Conservation (phyloP, 805 yeast species). For the Pichia phayaonensis region DNA sequence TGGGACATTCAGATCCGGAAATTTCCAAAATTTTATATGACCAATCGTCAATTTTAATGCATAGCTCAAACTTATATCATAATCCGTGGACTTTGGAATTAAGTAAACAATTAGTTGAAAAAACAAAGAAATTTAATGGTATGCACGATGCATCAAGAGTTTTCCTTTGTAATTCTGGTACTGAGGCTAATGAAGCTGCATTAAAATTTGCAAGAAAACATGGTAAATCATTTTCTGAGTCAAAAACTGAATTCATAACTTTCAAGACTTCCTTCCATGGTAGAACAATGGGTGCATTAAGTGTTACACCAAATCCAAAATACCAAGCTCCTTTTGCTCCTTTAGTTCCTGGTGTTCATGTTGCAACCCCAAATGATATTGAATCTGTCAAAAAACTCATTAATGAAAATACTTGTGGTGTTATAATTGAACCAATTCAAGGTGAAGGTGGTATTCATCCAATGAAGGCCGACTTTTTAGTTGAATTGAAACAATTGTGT, state of each 20-base stretch:
- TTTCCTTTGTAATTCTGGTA: slow-evolving; percentile 50
- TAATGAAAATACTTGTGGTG: slow-evolving; percentile 71
- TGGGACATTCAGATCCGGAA: slow-evolving; percentile 80
- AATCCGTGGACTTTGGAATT: slow-evolving; percentile 80
- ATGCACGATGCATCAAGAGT: slow-evolving; percentile 76
- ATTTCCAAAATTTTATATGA: slow-evolving; percentile 63
- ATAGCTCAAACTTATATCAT: slow-evolving; percentile 78
- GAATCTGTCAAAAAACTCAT: slow-evolving; percentile 50
- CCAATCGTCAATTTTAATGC: slow-evolving; percentile 69
- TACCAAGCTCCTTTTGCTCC: slow-evolving; percentile 91
- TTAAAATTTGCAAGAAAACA: slow-evolving; percentile 65
- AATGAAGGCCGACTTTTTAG: slow-evolving; percentile 55
- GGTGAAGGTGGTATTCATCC: slow-evolving; percentile 95
- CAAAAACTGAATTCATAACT: slow-evolving; percentile 73
- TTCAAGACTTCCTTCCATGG: slow-evolving; percentile 92
- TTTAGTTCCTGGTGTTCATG: slow-evolving; percentile 78
- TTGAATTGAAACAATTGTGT: slow-evolving; percentile 60
- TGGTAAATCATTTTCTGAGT: slow-evolving; percentile 49
- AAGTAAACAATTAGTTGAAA: slow-evolving; percentile 59
- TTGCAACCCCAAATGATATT: slow-evolving; percentile 56
- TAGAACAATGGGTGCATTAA: slow-evolving; percentile 85
- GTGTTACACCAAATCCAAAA: slow-evolving; percentile 88
- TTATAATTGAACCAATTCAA: slow-evolving; percentile 93
- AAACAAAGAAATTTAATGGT: slow-evolving; percentile 67
- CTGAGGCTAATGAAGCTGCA: slow-evolving; percentile 38